A percentile compares a stretch with the other conserved stretches of the same genome.
Conservation (phyloP, 768 basidiomycete species). For the Collybiopsis confluens region DNA sequence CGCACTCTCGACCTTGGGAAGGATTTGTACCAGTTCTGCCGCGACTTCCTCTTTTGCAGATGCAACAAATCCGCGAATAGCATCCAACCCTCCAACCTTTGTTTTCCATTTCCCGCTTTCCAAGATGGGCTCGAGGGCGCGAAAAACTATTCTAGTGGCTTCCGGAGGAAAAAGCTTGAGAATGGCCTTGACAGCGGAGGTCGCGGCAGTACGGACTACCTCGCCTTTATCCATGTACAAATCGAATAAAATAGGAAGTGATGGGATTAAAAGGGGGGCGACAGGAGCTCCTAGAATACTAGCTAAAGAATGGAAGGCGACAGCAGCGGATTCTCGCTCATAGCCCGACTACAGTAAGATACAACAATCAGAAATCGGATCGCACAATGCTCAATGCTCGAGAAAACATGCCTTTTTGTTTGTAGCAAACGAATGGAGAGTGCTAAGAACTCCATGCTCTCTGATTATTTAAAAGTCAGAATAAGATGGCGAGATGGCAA, state of each 20-base stretch:
- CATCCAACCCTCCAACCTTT: conserved; percentile 90
- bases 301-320: conserved; percentile 75
- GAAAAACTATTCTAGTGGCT: conserved; percentile 64
- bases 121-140: conserved; percentile 66
- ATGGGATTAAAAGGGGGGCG: conserved; percentile 73
- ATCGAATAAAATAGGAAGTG: conserved; percentile 74
- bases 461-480: conserved; percentile 28
- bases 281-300: conserved; percentile 62
- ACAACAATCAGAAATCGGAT: neutral
- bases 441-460: conserved; percentile 55
- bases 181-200: conserved; percentile 76
- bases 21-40: conserved; percentile 71
- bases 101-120: conserved; percentile 90
- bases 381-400: neutral
- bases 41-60: conserved; percentile 74
- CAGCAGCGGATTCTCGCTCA: conserved; percentile 83
- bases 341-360: conserved; percentile 50
- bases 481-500: neutral
- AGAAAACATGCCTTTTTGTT: conserved; percentile 56
- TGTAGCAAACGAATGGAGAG: conserved; percentile 63
- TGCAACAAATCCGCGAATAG: conserved; percentile 70
- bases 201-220: conserved; percentile 80
- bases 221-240: conserved; percentile 93
- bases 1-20: conserved; percentile 82
- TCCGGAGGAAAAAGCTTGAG: conserved; percentile 84